Evolutionary conservation across 2,329 filamentous ascomycete species (phyloP).

Genomic region (Eutypella sp.): DNA sequence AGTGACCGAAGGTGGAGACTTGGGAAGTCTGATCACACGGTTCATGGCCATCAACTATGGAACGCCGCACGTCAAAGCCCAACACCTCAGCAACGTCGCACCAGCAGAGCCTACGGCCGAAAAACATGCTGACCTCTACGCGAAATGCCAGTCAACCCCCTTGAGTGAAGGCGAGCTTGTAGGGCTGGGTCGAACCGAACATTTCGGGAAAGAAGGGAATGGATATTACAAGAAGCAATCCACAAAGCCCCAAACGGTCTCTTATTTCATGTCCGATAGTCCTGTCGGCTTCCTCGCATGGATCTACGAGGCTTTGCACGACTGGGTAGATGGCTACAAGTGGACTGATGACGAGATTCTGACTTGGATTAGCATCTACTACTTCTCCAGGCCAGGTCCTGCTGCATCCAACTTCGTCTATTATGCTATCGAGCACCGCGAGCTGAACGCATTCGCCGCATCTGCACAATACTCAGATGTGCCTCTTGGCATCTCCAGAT

Average conservation of each 20-base stretch:
- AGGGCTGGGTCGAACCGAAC: conserved; percentile 47
- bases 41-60: too few relatives aligned
- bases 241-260: conserved; percentile 69
- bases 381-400: conserved; percentile 64
- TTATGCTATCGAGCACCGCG: conserved; percentile 55
- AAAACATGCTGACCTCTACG: too few relatives aligned
- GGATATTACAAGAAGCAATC: conserved; percentile 57
- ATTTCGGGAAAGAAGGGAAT: conserved; percentile 53
- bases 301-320: conserved; percentile 76
- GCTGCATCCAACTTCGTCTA: conserved; percentile 65
- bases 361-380: conserved; percentile 71
- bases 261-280: conserved; percentile 63
- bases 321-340: conserved; percentile 67
- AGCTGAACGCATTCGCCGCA: too few relatives aligned
- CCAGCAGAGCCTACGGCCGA: too few relatives aligned
- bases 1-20: too few relatives aligned
- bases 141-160: too few relatives aligned
- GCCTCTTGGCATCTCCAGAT: conserved; percentile 42
- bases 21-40: too few relatives aligned
- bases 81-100: too few relatives aligned
- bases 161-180: conserved; percentile 47
- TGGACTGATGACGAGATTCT: conserved; percentile 75
- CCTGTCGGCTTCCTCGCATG: conserved; percentile 69
- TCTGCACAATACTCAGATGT: too few relatives aligned
- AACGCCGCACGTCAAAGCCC: too few relatives aligned